Evolutionary conservation across 176 grass and related monocot genomes (phyloP).

Genomic region (Tillandsia leiboldiana): DNA sequence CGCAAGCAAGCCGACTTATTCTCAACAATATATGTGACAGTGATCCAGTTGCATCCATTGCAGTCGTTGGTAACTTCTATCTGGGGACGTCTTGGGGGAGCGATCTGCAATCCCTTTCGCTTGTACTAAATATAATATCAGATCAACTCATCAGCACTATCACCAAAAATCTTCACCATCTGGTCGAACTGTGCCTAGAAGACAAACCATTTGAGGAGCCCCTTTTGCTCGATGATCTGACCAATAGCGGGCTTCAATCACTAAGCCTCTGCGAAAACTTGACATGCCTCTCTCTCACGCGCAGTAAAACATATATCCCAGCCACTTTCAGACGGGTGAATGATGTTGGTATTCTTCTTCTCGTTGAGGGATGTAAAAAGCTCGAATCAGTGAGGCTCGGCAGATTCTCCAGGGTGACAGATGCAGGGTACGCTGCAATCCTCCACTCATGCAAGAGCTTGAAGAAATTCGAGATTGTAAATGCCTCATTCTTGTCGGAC

Average conservation of each 20-base stretch:
- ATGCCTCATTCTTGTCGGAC: conserved; percentile 67
- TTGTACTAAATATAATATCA: conserved; percentile 67
- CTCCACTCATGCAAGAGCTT: conserved; percentile 75
- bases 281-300: conserved; percentile 57
- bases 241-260: conserved; percentile 66
- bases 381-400: conserved; percentile 78
- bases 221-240: conserved; percentile 52
- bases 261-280: conserved; percentile 71
- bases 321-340: conserved; percentile 73
- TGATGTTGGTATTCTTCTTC: conserved; percentile 79
- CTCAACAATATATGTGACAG: conserved; percentile 14
- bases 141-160: conserved; percentile 62
- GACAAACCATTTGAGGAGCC: conserved; percentile 48
- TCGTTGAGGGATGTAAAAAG: conserved; percentile 76
- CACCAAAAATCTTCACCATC: conserved; percentile 41
- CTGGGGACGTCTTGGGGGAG: conserved; percentile 18
- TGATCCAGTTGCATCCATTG: background rate
- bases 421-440: conserved; percentile 83
- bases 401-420: conserved; percentile 84
- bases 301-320: conserved; percentile 33
- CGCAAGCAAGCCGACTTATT: conserved; percentile 40
- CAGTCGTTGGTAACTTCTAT: background rate
- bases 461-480: conserved; percentile 67
- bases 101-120: conserved; percentile 56
- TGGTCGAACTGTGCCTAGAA: conserved; percentile 79